These are phyloP conservation scores for Tylopilus plumbeoviolaceoides DNA, from an alignment of 768 basidiomycete species.

Conservation along the genomic window DNA sequence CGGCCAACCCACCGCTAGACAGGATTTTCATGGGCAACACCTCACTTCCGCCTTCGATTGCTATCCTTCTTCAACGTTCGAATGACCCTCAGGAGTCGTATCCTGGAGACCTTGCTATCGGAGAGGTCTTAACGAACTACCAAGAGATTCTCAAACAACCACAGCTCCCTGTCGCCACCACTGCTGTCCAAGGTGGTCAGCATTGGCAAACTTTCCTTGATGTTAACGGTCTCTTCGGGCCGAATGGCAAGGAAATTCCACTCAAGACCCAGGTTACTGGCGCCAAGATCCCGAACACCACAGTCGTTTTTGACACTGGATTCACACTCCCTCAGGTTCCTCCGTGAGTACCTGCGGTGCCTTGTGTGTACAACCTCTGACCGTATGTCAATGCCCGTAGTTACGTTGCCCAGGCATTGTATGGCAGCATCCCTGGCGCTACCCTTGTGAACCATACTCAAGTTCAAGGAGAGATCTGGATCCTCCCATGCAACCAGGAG, in stretches of 20 bases:
- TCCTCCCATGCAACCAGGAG: conserved; percentile 58
- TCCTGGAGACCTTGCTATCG: conserved; percentile 61
- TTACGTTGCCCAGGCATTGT: conserved; percentile 55
- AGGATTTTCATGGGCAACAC: conserved; percentile 60
- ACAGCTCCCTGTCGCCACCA: conserved; percentile 44
- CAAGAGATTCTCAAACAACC: conserved; percentile 47
- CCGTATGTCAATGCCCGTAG: conserved; percentile 26
- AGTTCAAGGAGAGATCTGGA: conserved; percentile 48
- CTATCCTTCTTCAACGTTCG: conserved; percentile 59
- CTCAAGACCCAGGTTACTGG: conserved; percentile 44
- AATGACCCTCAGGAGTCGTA: conserved; percentile 48
- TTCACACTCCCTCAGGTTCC: conserved; percentile 65
- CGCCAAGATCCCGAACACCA: conserved; percentile 43
- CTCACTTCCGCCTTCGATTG: conserved; percentile 56
- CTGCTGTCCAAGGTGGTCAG: conserved; percentile 41
- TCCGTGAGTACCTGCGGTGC: conserved; percentile 29
- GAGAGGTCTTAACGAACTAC: conserved; percentile 51
- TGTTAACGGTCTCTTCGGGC: conserved; percentile 56
- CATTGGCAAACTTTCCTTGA: conserved; percentile 68
- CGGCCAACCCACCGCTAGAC: conserved; percentile 56
- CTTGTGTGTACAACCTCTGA: conserved; percentile 14
- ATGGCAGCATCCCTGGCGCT: conserved; percentile 52
- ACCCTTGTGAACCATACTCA: conserved; percentile 35
- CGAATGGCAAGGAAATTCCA: conserved; percentile 48
- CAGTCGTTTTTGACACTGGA: conserved; percentile 66